Base-by-base conservation (phyloP, 805 yeast species). In the Dipodascopsis uninucleata region DNA sequence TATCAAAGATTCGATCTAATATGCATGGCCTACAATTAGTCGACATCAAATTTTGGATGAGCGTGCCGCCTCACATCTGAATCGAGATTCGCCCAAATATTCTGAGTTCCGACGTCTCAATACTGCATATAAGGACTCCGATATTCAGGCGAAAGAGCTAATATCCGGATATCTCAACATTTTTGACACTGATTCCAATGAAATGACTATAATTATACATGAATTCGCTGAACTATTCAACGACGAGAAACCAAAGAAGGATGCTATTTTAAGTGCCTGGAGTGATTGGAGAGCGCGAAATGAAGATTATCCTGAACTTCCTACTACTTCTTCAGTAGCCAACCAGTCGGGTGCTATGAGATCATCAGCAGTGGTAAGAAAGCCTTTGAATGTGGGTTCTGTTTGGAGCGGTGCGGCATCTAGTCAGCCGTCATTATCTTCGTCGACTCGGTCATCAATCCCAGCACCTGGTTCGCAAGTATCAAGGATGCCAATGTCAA, bases 191-290 rank as follows among this genome's bases (percentile, higher is more conserved):
- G 49, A 52, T 23, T 32, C 22, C 10, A 40, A 28, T 18, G 55
- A 52, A 35, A 21, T 42, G 21, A 37, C 52, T 12, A 32, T 46
- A 14, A 14, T 53, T n/a, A 25, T 47, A 5, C 52, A 47, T 28
- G 53, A 50, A 33, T 40, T 53, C 34, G 43, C 50, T 9, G 55
- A 47, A 8, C 31, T 46, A 14, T 50, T 53, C 28, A 18, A 14
- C 6, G 40, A 33, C 20, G 10, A 37, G 5, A 4, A 26, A 6
- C 21, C 14, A 9, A 37, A 46, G 31, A 28, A 20, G 22, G 26
- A 17, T 3, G 44, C 46, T 22, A 23, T 49, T 3, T 22, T 34
- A 7, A 14, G 20, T 12, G 52, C 52, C 8, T 33, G 56, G 37
- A 39, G 32, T 17, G 45, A 43, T 14, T 48, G 50, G 49, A 28